Evolutionary conservation across 495 filamentous ascomycete genomes (phyloP), one percentile per base, ranked within the genome.

Genomic region (Aspergillus funiculosus): DNA sequence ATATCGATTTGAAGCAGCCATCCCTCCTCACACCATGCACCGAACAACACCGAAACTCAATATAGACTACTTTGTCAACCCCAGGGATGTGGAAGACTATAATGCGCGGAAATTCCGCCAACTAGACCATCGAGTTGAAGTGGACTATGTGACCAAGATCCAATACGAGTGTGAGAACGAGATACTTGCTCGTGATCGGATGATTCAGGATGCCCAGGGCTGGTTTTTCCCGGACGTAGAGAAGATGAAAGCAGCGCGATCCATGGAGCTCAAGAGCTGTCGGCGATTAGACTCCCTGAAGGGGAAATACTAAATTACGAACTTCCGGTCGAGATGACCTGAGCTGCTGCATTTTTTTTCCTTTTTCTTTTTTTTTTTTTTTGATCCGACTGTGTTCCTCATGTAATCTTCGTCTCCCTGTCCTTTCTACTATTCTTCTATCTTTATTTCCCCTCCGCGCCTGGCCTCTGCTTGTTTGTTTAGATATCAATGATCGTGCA

Each of bases 1-100:
- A 6, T 81, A 88, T 62, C 76, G 78, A 42, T 89, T 89, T 55
- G 82, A 90, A 57, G 62, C 67, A 9, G 71, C 84, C 0, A 54
- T 71, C 9, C 73, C 81, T 4, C 87, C 87, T 5, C 76, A 87
- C 59, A 94, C 86, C 13, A 59, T 80, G 51, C 77, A 80, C 43
- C 82, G 86, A 19, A 81, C 72, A n/a, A 90, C 85, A 20, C 74
- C 76, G 1, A 72, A 75, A 21, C 69, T 87, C 35, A 79, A 82
- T 36, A 71, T 92, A 38, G 79, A 86, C 35, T 97, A 95, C 69
- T 98, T 73, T 55, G 72, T 97, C 37, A 85, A 91, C 60, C 90
- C 89, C 1, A 50, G 61, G 2, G 90, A 95, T 10, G 74, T 95
- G 11, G 72, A 76, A 15, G 80, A 83, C 17, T 89, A 78, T 61